These are phyloP conservation scores for Sporothrix brunneoviolacea DNA, from an alignment of 2,329 filamentous ascomycete genomes.

Conservation along the genomic window DNA sequence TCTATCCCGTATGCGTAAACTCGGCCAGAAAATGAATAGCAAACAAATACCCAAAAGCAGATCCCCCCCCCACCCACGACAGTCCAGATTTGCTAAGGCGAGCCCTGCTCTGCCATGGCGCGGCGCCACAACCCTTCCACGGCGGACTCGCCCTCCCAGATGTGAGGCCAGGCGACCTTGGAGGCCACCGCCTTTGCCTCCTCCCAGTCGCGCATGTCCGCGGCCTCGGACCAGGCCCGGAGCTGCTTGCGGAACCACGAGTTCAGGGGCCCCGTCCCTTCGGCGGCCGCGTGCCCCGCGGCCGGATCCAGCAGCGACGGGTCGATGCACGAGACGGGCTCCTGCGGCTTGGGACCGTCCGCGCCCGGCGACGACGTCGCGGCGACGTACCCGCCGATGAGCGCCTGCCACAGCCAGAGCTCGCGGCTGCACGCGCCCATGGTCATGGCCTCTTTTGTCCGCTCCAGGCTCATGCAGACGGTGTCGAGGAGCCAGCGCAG, in stretches of 20 bases:
- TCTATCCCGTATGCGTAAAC: too few relatives aligned
- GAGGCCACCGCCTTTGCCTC: not conserved
- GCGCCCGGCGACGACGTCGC: not conserved
- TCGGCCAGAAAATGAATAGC: too few relatives aligned
- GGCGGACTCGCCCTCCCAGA: not conserved
- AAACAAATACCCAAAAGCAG: too few relatives aligned
- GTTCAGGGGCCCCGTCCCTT: too few relatives aligned
- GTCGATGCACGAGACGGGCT: not conserved
- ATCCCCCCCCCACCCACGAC: too few relatives aligned
- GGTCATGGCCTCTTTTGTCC: not conserved
- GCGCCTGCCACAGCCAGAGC: not conserved
- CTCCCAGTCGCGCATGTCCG: not conserved
- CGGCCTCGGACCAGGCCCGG: not conserved
- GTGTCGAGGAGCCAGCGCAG: not conserved
- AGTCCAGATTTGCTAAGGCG: too few relatives aligned
- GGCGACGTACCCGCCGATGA: not conserved
- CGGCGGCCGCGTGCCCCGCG: too few relatives aligned
- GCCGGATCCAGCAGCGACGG: not conserved
- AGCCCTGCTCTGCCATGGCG: not conserved
- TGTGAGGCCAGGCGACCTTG: not conserved
- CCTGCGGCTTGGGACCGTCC: too few relatives aligned
- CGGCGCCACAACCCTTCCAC: not conserved
- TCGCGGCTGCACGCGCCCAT: not conserved
- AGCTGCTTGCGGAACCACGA: conserved; percentile 2
- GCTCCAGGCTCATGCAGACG: not conserved